These are phyloP conservation scores for Fusarium secorum DNA, from an alignment of 2,329 filamentous ascomycete genomes.

Conservation along the genomic window DNA sequence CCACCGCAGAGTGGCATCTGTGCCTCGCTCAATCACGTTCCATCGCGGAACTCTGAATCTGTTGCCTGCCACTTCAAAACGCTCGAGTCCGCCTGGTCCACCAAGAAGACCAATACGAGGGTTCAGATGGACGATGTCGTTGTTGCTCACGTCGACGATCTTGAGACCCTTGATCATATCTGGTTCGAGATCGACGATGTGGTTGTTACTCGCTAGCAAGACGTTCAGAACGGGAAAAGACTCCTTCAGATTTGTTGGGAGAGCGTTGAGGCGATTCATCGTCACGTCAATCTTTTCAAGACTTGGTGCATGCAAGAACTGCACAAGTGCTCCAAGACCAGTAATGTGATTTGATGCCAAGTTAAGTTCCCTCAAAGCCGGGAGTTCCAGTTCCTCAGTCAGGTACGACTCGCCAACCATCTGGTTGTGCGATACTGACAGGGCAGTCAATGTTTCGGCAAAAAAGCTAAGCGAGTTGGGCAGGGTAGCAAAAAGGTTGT, in stretches of 20 bases:
- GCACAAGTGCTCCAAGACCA: constrained; percentile 70
- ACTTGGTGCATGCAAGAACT: constrained; percentile 73
- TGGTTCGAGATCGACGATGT: constrained; percentile 75
- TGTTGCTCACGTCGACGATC: constrained; percentile 73
- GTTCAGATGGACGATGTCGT: constrained; percentile 83
- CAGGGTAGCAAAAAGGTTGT: constrained; percentile 76
- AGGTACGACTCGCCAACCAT: constrained; percentile 72
- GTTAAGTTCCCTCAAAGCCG: constrained; percentile 78
- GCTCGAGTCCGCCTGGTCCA: constrained; percentile 65
- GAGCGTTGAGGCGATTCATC: constrained; percentile 77
- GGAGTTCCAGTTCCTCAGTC: constrained; percentile 71
- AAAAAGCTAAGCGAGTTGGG: constrained; percentile 77
- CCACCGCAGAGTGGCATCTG: constrained; percentile 84
- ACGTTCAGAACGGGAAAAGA: constrained; percentile 75
- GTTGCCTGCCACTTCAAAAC: constrained; percentile 83
- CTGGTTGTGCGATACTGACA: constrained; percentile 80
- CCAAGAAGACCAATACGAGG: constrained; percentile 81
- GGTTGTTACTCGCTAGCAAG: constrained; percentile 81
- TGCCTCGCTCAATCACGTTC: constrained; percentile 85
- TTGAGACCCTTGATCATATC: constrained; percentile 77
- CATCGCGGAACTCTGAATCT: constrained; percentile 87
- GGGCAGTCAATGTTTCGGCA: constrained; percentile 71
- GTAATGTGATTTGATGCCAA: constrained; percentile 77
- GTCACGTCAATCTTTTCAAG: constrained; percentile 83
- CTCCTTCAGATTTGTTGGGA: constrained; percentile 70